Evolutionary conservation across 768 basidiomycete species (phyloP).

Genomic region (Termitomyces sp.): DNA sequence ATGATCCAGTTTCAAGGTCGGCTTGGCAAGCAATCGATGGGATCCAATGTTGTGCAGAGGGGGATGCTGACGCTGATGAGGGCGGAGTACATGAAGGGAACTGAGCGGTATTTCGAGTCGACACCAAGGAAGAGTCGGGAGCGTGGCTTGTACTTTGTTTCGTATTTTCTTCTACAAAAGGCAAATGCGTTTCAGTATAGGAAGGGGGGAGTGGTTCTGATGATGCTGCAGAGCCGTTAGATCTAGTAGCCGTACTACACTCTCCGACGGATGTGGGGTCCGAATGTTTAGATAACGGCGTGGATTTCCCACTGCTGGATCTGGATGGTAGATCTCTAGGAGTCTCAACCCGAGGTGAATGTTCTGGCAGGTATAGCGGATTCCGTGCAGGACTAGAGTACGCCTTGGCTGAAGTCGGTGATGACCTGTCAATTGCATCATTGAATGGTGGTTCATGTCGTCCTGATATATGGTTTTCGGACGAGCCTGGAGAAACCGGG

Average conservation of each 20-base stretch:
- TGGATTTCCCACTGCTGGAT: not conserved
- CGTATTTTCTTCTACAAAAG: not conserved
- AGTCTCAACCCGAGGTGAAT: not conserved
- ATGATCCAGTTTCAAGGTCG: not conserved
- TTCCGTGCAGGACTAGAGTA: not conserved
- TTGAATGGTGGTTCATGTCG: not conserved
- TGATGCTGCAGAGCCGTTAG: not conserved
- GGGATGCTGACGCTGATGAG: not conserved
- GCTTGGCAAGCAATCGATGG: not conserved
- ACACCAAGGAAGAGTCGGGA: not conserved
- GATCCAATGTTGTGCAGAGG: not conserved
- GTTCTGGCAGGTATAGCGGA: not conserved
- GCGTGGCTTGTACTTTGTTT: not conserved
- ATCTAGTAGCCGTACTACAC: not conserved
- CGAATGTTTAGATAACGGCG: not conserved
- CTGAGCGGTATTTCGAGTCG: not conserved
- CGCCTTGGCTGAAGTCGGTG: not conserved
- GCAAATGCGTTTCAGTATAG: slow-evolving; percentile 2
- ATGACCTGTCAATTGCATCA: not conserved
- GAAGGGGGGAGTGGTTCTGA: slow-evolving; percentile 1
- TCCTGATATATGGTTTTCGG: not conserved
- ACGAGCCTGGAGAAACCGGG: not conserved
- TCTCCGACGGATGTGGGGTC: not conserved
- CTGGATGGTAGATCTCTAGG: not conserved
- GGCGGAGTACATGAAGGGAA: not conserved